phyloP scores from a whole-genome alignment of 2,329 filamentous ascomycete genomes.

The Cladosporium sp. region DNA sequence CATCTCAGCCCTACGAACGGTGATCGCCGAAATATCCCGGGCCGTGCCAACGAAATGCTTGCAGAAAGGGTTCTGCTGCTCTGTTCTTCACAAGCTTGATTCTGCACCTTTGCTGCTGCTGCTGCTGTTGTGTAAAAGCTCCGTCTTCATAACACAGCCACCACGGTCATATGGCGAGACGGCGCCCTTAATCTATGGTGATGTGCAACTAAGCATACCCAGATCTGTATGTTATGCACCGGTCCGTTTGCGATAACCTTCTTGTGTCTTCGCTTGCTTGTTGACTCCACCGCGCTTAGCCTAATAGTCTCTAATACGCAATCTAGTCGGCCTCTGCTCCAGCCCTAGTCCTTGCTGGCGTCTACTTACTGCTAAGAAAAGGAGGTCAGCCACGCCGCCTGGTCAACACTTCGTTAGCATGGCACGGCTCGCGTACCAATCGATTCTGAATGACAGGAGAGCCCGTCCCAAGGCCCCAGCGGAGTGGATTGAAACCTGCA shows the following conservation, averaged over 20 bases:
- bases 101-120: not conserved
- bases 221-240: slow-evolving; percentile 15
- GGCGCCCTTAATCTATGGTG: not conserved
- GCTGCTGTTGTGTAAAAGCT: not conserved
- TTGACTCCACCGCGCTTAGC: slow-evolving; percentile 13
- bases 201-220: slow-evolving; percentile 9
- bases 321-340: not conserved
- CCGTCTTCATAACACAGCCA: not conserved
- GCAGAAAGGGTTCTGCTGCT: not conserved
- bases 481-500: not conserved
- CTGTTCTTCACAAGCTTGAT: not conserved
- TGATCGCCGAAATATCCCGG: not conserved
- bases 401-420: slow-evolving; percentile 8
- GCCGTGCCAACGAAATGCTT: not conserved
- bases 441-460: slow-evolving; percentile 12
- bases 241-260: slow-evolving; percentile 12
- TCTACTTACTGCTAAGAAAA: slow-evolving; percentile 13
- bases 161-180: not conserved
- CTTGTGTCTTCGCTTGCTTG: slow-evolving; percentile 16
- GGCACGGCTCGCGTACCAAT: slow-evolving; percentile 13
- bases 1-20: slow-evolving; percentile 7
- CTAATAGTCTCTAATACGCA: slow-evolving; percentile 1
- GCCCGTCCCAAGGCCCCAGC: not conserved
- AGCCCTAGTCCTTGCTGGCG: not conserved
- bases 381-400: slow-evolving; percentile 7